A percentile compares a stretch with the other conserved stretches of the same genome.
Evolutionary conservation across 768 basidiomycete genomes (phyloP).

Genomic region (Mycena crocata): DNA sequence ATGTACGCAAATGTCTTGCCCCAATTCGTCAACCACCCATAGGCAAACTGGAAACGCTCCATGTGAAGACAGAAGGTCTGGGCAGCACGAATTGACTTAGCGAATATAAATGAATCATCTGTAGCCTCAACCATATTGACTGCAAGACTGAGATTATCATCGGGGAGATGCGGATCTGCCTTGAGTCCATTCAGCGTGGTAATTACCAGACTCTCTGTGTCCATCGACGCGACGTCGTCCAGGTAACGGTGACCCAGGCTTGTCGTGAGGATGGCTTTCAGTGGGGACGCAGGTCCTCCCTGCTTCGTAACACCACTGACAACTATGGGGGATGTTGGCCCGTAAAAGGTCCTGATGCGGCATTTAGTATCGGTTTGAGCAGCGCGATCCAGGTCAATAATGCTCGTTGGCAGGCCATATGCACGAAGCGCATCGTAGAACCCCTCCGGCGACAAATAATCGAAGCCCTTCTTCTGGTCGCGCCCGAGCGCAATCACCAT

Average conservation of each 20-base stretch:
- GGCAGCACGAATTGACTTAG: neutral
- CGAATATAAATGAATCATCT: constrained; percentile 10
- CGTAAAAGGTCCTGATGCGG: constrained; percentile 41
- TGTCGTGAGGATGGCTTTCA: constrained; percentile 44
- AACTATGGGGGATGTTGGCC: constrained; percentile 35
- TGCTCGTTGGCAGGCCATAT: constrained; percentile 39
- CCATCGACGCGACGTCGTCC: constrained; percentile 25
- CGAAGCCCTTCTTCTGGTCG: constrained; percentile 49
- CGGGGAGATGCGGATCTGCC: constrained; percentile 29
- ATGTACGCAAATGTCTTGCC: constrained; percentile 2
- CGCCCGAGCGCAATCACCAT: constrained; percentile 38
- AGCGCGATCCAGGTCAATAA: constrained; percentile 41
- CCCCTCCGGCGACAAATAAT: constrained; percentile 41
- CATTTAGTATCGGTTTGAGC: constrained; percentile 36
- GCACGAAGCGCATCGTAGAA: constrained; percentile 46
- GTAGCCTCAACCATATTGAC: constrained; percentile 12
- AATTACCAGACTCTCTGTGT: constrained; percentile 18
- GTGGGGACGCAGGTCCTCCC: constrained; percentile 41
- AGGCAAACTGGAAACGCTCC: constrained; percentile 22
- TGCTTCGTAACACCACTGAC: constrained; percentile 44
- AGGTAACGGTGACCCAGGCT: constrained; percentile 37
- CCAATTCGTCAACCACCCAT: constrained; percentile 23
- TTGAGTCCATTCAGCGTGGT: neutral
- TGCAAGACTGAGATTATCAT: neutral
- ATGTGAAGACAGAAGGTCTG: constrained; percentile 10